Evolutionary conservation across 2,329 filamentous ascomycete genomes (phyloP).

Genomic region (Neoascochyta sp.): DNA sequence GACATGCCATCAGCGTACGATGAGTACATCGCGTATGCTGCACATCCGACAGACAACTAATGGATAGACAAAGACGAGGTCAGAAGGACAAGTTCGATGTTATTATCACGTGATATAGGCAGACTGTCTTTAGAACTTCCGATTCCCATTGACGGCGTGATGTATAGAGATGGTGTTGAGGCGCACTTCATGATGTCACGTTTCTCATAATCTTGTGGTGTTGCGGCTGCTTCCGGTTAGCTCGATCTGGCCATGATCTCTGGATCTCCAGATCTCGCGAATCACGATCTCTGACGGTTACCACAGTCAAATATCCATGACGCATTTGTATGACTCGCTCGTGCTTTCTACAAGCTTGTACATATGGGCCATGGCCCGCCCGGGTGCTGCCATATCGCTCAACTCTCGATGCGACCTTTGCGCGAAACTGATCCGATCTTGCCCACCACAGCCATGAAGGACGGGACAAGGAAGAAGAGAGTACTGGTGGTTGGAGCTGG

Average conservation of each 20-base stretch:
- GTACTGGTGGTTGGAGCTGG: conserved; percentile 41
- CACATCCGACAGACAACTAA: too few relatives aligned
- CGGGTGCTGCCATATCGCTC: not conserved
- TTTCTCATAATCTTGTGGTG: not conserved
- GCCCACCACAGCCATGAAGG: conserved; percentile 31
- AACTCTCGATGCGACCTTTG: conserved; percentile 16
- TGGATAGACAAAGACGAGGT: too few relatives aligned
- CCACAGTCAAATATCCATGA: conserved; percentile 29
- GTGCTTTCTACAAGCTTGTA: conserved; percentile 13
- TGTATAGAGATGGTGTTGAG: conserved; percentile 7
- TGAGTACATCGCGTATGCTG: too few relatives aligned
- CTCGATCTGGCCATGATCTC: conserved; percentile 10
- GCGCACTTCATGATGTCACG: conserved; percentile 5
- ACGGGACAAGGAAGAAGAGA: conserved; percentile 31
- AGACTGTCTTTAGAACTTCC: too few relatives aligned
- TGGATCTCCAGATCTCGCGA: conserved; percentile 13
- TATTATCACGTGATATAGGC: too few relatives aligned
- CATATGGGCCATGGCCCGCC: conserved; percentile 7
- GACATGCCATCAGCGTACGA: too few relatives aligned
- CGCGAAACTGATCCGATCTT: conserved; percentile 29
- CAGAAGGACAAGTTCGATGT: not conserved
- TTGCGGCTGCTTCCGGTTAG: conserved; percentile 7
- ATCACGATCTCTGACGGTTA: conserved; percentile 15
- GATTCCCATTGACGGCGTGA: conserved; percentile 12
- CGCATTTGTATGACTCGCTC: conserved; percentile 23